Base-by-base conservation (phyloP, 345 rosid species). In the Linum tenue region DNA sequence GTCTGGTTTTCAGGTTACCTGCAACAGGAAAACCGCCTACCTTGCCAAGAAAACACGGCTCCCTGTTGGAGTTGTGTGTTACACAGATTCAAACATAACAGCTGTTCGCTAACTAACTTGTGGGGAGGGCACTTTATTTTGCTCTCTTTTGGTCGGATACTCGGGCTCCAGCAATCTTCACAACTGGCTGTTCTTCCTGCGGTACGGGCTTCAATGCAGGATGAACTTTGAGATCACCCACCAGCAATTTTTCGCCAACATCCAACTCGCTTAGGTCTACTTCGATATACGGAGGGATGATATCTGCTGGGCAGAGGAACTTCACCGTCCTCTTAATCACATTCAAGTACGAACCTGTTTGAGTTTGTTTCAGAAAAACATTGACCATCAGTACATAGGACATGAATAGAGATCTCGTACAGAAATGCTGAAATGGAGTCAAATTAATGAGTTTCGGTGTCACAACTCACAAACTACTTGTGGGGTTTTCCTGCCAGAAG, bases 231-330 rank as follows among this genome's bases (percentile, higher is more conserved):
- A 94, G 97, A 70, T 94, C 97, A 59, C 97, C 92, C 76, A 74
- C 73, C 37, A 84, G 74, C 71, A 94, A 68, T 81, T 85, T 94
- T 69, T 90, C 86, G 36, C 89, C 91, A 0, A 86, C 85, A 40
- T 94, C 97, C 74, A 94, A 67, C 76, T 87, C 87, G 40, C 90
- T 94, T 16, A 94, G 82, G 73, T 90, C 99, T 68, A 94, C 96
- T 36, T 94, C 97, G 73, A 94, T 90, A 73, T 88, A 88, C 51
- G 99, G 97, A 44, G 99, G 99, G 61, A 90, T 67, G 12, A 90
- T 75, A 69, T 88, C 99, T 44, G 95, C 86, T 1, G 97, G 97
- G 70, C 96, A 94, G 65, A 90, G 76, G 76, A 67, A 90, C 82
- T 86, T 86, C 0, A 81, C 95, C 0, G 94, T 94, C 72, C 96